Conservation (phyloP, 1,284 basidiomycete species). For the Cryptococcus floricola region DNA sequence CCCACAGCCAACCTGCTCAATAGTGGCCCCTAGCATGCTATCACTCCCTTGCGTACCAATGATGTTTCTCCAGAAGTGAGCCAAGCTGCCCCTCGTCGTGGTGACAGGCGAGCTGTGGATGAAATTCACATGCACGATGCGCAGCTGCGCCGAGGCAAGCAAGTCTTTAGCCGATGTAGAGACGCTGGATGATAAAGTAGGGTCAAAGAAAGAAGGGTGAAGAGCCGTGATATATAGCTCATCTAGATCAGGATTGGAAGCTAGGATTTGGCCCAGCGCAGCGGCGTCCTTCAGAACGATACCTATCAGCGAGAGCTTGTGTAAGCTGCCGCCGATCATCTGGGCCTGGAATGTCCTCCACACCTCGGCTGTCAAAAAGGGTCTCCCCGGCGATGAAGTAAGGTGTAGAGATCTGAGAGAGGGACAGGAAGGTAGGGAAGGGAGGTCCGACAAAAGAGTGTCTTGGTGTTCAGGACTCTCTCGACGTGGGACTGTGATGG, state of each 20-base stretch:
- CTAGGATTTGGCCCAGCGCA: conserved; percentile 14
- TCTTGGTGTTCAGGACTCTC: conserved; percentile 4
- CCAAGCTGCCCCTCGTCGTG: no score
- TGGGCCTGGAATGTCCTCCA: conserved; percentile 10
- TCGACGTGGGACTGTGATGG: conserved; percentile 24
- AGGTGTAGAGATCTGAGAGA: conserved; percentile 31
- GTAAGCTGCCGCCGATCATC: conserved; percentile 6
- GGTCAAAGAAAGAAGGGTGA: no score
- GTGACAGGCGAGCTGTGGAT: no score
- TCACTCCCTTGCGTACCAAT: no score
- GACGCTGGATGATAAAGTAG: conserved; percentile 12
- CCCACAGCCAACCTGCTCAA: conserved; percentile 41
- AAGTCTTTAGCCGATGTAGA: no score
- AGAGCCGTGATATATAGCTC: conserved; percentile 35
- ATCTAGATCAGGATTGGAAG: conserved; percentile 16
- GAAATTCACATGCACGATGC: no score
- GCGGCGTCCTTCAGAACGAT: conserved; percentile 20
- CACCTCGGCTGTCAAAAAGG: conserved; percentile 16
- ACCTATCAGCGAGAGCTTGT: conserved; percentile 34
- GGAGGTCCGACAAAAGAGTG: conserved; percentile 23
- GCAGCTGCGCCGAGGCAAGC: no score
- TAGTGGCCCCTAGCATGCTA: neutral
- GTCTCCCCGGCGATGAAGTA: conserved; percentile 21
- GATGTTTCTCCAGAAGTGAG: no score
- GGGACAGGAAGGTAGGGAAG: conserved; percentile 18